Conservation (phyloP, 306 rosid genomes). For the Quercus mongolica region DNA sequence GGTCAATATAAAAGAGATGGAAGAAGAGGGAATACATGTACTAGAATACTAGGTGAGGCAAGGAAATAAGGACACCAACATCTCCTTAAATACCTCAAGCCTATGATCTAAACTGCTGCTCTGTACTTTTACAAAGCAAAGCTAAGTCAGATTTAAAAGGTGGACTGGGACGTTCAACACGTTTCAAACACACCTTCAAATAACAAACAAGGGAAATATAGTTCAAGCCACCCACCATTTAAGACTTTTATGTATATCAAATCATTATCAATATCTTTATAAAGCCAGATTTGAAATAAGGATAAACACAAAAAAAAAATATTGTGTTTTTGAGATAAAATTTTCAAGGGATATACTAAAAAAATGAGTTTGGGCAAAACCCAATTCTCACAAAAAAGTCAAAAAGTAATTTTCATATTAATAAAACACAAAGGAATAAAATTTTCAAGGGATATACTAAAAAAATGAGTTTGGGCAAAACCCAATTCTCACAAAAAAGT, state of each 20-base stretch:
- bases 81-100: constrained; percentile 22
- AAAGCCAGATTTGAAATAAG: no score
- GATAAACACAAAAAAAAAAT: no score
- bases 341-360: no score
- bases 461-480: neutral
- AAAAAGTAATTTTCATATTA: no score
- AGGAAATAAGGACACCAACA: neutral
- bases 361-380: neutral
- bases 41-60: neutral
- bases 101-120: neutral
- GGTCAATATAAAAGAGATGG: neutral
- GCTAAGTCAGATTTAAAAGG: constrained; percentile 29
- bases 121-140: constrained; percentile 17
- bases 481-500: neutral
- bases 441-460: no score
- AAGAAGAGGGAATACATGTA: neutral
- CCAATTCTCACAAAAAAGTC: neutral
- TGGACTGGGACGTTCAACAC: constrained; percentile 22
- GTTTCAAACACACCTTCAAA: constrained; percentile 19
- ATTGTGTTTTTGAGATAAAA: no score
- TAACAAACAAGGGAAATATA: constrained; percentile 25
- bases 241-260: no score
- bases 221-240: neutral
- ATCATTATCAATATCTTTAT: no score
- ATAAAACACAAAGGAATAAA: neutral